Conservation (phyloP, 148 eudicot genomes). For the Rhododendron henanense region DNA sequence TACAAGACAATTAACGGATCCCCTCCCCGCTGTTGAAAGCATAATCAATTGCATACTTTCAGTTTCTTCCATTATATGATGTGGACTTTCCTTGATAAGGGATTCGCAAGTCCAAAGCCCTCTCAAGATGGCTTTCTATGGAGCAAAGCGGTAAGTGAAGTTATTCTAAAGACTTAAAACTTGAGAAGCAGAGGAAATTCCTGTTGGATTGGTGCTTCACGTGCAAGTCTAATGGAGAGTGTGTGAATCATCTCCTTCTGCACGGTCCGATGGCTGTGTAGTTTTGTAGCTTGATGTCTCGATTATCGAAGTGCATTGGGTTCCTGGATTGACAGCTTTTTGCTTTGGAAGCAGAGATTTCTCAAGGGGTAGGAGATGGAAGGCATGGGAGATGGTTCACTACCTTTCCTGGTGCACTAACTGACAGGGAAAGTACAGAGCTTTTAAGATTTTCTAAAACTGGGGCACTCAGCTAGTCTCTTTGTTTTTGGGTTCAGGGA, state of each 20-base stretch:
- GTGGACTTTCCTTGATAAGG: background rate
- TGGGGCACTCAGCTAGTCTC: background rate
- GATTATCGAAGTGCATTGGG: background rate
- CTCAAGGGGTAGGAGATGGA: background rate
- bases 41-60: background rate
- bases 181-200: background rate
- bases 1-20: background rate
- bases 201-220: background rate
- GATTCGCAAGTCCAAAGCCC: background rate
- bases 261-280: background rate
- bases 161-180: background rate
- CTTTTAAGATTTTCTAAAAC: background rate
- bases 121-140: background rate
- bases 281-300: background rate
- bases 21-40: background rate
- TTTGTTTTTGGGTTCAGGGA: background rate
- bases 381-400: background rate
- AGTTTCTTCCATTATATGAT: background rate
- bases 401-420: background rate
- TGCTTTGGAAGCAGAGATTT: background rate
- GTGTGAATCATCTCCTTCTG: background rate
- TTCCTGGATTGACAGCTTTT: background rate
- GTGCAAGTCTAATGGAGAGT: background rate
- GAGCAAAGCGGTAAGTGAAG: background rate
- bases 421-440: background rate